Evolutionary conservation across 805 yeast species (phyloP).

Genomic region (Saccharomycopsis sp.): DNA sequence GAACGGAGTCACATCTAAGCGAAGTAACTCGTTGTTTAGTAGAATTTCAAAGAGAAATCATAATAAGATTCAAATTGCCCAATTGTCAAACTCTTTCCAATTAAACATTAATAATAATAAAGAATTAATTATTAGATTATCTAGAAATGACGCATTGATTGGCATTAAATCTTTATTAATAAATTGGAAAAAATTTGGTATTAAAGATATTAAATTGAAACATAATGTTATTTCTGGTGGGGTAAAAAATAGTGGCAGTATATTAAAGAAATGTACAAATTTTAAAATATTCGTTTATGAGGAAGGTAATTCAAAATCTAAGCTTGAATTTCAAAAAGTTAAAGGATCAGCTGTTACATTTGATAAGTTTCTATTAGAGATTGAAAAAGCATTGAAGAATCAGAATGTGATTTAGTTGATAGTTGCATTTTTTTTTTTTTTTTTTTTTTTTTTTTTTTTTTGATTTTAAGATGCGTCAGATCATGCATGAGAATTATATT

Average conservation of each 20-base stretch:
- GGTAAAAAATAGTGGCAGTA: conserved; percentile 12
- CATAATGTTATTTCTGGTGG: conserved; percentile 18
- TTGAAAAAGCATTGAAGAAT: conserved; percentile 14
- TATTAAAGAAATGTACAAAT: conserved; percentile 14
- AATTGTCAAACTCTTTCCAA: not conserved
- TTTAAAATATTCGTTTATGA: conserved; percentile 19
- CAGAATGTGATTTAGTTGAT: conserved; percentile 9
- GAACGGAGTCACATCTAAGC: conserved; percentile 16
- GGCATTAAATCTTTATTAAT: conserved; percentile 18
- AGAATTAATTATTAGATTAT: conserved; percentile 15
- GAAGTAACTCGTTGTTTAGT: conserved; percentile 16
- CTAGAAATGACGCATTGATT: conserved; percentile 13
- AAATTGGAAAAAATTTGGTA: conserved; percentile 29
- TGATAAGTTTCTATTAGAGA: conserved; percentile 17
- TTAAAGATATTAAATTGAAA: conserved; percentile 22
- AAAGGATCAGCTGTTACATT: conserved; percentile 16
- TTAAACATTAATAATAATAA: conserved; percentile 11
- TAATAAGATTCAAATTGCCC: not conserved
- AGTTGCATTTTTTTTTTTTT: not conserved
- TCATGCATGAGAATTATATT: too few species aligned
- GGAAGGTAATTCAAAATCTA: conserved; percentile 11
- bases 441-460: too few species aligned
- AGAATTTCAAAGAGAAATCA: conserved; percentile 10
- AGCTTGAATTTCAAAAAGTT: conserved; percentile 14
- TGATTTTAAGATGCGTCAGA: too few species aligned